Base-by-base conservation (phyloP, 352 stramenopile genomes). In the Globisporangium paddicum region DNA sequence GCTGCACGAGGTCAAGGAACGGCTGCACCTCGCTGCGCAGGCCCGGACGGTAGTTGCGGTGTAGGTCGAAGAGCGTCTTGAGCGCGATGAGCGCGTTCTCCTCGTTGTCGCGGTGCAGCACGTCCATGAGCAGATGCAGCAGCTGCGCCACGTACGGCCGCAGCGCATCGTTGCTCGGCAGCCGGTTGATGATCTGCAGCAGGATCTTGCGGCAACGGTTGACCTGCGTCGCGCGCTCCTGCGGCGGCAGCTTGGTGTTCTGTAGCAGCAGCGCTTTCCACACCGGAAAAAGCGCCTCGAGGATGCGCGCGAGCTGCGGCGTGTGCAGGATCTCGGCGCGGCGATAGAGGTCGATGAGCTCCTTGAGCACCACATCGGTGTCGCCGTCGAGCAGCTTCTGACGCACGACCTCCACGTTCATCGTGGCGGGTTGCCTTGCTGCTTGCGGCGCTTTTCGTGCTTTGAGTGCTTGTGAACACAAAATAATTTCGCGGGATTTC, bases 21-120 rank as follows among this genome's bases (percentile, higher is more conserved):
- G 84, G 72, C 64, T 91, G 86, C 46, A 98, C 94, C 63, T 98
- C 82, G 41, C 88, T 90, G 19, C 87, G 79, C n/a, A 98, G 75
- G 8, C 73, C 78, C 0, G 90, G 82, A 7, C 93, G 85, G 71
- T 98, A 99, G 63, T 97, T 97, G 61, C 98, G 98, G 72, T 98
- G 96, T 57, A 99, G 69, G 58, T 98, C 95, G 67, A 99, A 99
- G 34, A 99, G 90, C 60, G 97, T 98, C 60, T 96, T 89, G 44
- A 98, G 73, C 56, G 89, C 93, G 55, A 98, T 76, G 18, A 99
- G 75, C 25, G 91, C 92, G 75, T 99, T 99, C 41, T 98, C 95
- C 72, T 99, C 96, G 67, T 98, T 98, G 70, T 99, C 97, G 35
- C 87, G 75, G 41, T 90, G 83, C 46, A 99, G 70, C 35, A 98